These are phyloP conservation scores for Erythrophleum ivorense DNA, from an alignment of 331 rosid genomes.

Conservation along the genomic window DNA sequence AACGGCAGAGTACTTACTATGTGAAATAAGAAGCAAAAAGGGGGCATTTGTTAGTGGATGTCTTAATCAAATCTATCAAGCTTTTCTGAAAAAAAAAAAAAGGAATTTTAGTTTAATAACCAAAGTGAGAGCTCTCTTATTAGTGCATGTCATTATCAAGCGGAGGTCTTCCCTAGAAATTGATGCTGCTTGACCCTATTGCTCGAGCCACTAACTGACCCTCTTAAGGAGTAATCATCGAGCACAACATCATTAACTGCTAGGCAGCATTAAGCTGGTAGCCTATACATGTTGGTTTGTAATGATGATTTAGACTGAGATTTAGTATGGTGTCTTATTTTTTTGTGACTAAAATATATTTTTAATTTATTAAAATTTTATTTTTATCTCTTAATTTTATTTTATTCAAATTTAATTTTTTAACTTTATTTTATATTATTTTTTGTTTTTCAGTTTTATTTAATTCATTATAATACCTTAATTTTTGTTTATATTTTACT, in stretches of 20 bases:
- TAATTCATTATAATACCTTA: not conserved
- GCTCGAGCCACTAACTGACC: constrained; percentile 18
- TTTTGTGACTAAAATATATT: too few species aligned
- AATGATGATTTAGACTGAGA: not conserved
- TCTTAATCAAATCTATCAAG: constrained; percentile 34
- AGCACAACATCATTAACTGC: not conserved
- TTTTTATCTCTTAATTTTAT: too few species aligned
- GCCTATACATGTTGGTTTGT: constrained; percentile 2
- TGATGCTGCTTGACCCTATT: constrained; percentile 13
- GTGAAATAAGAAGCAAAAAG: constrained; percentile 11
- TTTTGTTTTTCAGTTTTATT: not conserved
- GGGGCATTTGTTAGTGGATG: constrained; percentile 21
- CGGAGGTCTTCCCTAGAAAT: constrained; percentile 5
- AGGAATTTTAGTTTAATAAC: not conserved
- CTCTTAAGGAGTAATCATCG: not conserved
- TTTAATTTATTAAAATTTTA: too few species aligned
- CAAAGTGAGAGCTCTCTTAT: constrained; percentile 24
- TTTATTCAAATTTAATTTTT: not conserved
- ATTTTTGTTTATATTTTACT: too few species aligned
- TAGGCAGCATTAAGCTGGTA: not conserved
- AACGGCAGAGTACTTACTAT: not conserved
- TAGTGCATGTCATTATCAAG: constrained; percentile 50
- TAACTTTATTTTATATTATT: not conserved
- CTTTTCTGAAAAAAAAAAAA: constrained; percentile 18
- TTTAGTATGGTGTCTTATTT: too few species aligned